A percentile compares a stretch with the other conserved stretches of the same genome.
phyloP scores from a whole-genome alignment of 2,329 filamentous ascomycete species.

The Xylariaceae sp. region DNA sequence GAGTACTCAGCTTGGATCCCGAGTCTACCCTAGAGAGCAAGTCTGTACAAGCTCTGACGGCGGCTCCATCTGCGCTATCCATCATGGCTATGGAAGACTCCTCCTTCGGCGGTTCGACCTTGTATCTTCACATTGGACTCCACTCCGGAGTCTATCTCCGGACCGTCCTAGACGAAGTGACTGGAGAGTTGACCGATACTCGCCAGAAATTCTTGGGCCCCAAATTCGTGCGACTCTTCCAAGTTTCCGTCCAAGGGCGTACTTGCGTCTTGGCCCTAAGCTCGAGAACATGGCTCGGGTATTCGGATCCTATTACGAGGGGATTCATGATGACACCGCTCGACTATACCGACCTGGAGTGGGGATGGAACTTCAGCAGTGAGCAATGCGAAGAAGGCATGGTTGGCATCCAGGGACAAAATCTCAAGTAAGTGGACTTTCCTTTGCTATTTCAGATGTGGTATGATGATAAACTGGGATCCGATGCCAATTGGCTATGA shows the following conservation, averaged over 20 bases:
- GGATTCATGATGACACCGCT: constrained; percentile 89
- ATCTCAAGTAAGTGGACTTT: constrained; percentile 59
- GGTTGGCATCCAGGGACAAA: constrained; percentile 86
- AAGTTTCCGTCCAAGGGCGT: constrained; percentile 79
- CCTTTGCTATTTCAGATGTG: constrained; percentile 19
- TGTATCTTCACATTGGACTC: constrained; percentile 93
- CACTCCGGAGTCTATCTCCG: constrained; percentile 93
- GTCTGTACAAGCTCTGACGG: constrained; percentile 87
- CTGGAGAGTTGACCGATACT: constrained; percentile 90
- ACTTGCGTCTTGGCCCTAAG: constrained; percentile 84
- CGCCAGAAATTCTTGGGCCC: constrained; percentile 90
- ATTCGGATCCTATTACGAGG: constrained; percentile 79
- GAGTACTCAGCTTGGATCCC: constrained; percentile 82
- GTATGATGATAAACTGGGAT: constrained; percentile 59
- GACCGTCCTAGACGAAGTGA: constrained; percentile 90
- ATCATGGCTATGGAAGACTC: constrained; percentile 97
- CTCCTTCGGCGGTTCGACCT: constrained; percentile 75
- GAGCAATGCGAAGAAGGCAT: constrained; percentile 91
- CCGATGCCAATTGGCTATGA: constrained; percentile 51
- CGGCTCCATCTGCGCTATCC: constrained; percentile 77
- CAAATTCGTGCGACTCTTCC: constrained; percentile 82
- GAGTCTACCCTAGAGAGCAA: constrained; percentile 89
- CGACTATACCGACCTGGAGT: constrained; percentile 81
- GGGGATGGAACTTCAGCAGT: constrained; percentile 94
- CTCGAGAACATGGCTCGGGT: constrained; percentile 92